These are phyloP conservation scores for Solanum hybrid DNA, from an alignment of 305 asterid genomes.

Conservation along the genomic window DNA sequence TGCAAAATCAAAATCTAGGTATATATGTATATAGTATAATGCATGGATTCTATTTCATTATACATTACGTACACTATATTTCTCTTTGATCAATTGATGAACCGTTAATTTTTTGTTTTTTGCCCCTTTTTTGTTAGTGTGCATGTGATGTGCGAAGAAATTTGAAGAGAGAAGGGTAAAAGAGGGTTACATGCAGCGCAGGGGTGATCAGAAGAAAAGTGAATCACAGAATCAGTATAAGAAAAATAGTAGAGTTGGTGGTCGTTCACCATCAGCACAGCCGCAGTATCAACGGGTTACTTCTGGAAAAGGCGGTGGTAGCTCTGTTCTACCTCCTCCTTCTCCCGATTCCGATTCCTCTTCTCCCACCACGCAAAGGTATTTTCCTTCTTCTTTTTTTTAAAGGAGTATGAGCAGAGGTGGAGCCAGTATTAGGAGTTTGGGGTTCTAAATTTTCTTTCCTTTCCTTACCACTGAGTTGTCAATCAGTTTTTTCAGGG, in stretches of 20 bases:
- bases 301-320: slow-evolving; percentile 12
- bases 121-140: background rate
- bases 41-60: background rate
- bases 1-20: background rate
- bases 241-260: background rate
- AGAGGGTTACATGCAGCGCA: slow-evolving; percentile 3
- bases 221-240: background rate
- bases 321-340: slow-evolving; percentile 13
- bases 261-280: background rate
- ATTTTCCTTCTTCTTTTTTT: background rate
- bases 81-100: background rate
- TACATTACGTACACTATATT: background rate
- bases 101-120: background rate
- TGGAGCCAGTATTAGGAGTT: background rate
- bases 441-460: background rate
- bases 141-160: slow-evolving; percentile 4
- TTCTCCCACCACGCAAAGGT: slow-evolving; percentile 3
- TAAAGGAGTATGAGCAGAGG: background rate
- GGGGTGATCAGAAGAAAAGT: slow-evolving; percentile 6
- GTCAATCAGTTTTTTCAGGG: background rate
- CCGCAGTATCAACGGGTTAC: slow-evolving; percentile 1
- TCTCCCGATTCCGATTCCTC: background rate
- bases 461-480: background rate
- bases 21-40: background rate
- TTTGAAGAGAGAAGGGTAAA: background rate